Evolutionary conservation across 208 protist genomes (phyloP).

Genomic region (Blechomonas ayalai): DNA sequence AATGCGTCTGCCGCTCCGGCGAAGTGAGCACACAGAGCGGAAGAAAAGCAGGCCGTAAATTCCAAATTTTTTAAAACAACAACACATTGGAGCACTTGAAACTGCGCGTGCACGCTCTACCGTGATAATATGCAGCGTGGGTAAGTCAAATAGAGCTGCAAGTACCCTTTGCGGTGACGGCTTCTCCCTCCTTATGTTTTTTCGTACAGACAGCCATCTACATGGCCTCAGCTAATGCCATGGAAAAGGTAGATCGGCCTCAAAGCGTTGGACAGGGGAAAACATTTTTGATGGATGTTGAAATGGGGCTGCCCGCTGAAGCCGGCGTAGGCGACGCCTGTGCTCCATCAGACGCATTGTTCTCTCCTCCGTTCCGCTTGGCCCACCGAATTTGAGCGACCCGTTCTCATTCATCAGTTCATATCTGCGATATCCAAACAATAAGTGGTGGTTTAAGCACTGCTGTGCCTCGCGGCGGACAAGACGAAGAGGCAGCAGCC

Average conservation of each 20-base stretch:
- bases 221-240: constrained; percentile 2
- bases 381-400: no score
- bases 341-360: no score
- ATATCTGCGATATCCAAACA: constrained; percentile 57
- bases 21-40: no score
- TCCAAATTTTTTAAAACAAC: no score
- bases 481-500: constrained; percentile 50
- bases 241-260: constrained; percentile 21
- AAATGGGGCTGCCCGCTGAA: constrained; percentile 39
- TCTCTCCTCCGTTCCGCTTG: no score
- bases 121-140: no score
- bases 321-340: constrained; percentile 31
- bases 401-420: constrained; percentile 8
- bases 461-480: constrained; percentile 31
- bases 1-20: no score
- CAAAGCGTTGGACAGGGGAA: constrained; percentile 18
- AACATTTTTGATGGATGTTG: constrained; percentile 31
- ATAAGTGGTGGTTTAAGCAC: constrained; percentile 42
- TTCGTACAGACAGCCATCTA: constrained; percentile 4
- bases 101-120: no score
- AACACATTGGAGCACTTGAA: no score
- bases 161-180: not conserved
- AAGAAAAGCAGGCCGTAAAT: no score
- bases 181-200: not conserved
- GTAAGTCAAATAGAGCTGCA: no score